Conservation (phyloP, 352 stramenopile genomes). For the Saprolegnia diclina region DNA sequence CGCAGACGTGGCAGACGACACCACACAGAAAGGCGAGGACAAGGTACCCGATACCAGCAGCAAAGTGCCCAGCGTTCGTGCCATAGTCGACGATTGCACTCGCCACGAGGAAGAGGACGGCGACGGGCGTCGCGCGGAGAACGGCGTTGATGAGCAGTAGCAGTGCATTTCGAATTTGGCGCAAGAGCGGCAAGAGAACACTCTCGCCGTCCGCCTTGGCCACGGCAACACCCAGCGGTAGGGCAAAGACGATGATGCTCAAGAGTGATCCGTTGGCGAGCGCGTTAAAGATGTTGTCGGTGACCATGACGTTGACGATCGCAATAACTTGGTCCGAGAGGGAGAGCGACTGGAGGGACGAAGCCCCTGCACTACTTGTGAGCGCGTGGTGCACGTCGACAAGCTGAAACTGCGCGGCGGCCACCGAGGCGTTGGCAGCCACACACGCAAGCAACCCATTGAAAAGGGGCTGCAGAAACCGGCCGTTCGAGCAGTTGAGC, state of each 20-base stretch:
- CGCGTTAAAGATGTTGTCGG: slow-evolving; percentile 52
- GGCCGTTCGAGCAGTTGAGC: slow-evolving; percentile 16
- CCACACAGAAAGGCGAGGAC: slow-evolving; percentile 29
- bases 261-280: slow-evolving; percentile 48
- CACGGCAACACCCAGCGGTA: slow-evolving; percentile 40
- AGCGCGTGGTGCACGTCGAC: slow-evolving; percentile 45
- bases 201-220: neutral
- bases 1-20: slow-evolving; percentile 27
- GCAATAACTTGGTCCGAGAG: slow-evolving; percentile 54
- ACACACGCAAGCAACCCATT: slow-evolving; percentile 2
- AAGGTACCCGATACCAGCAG: slow-evolving; percentile 32
- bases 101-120: slow-evolving; percentile 59
- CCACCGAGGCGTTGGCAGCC: neutral
- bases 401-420: slow-evolving; percentile 23
- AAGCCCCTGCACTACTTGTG: slow-evolving; percentile 35
- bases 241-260: slow-evolving; percentile 62
- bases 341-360: slow-evolving; percentile 39
- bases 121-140: slow-evolving; percentile 48
- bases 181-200: slow-evolving; percentile 20
- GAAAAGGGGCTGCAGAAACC: neutral
- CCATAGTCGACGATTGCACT: slow-evolving; percentile 37
- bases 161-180: slow-evolving; percentile 41
- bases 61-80: too few species aligned
- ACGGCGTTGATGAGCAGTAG: slow-evolving; percentile 43
- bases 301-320: slow-evolving; percentile 55